Conservation (phyloP, 2,329 filamentous ascomycete species). For the Penicillium sclerotiorum region DNA sequence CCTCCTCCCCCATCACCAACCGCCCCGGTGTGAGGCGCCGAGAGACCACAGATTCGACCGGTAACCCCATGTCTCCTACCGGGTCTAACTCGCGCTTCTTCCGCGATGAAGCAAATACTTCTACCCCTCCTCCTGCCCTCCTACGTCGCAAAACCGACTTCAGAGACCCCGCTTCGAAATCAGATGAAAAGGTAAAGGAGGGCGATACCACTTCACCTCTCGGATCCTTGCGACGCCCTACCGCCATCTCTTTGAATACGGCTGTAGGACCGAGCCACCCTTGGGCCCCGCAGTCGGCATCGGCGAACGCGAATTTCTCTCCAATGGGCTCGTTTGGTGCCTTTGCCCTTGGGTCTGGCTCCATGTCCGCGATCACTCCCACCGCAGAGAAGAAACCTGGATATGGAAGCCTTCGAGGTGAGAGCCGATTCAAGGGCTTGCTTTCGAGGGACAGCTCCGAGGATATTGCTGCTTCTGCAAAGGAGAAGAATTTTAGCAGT, state of each 20-base stretch:
- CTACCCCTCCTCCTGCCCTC: conserved; percentile 63
- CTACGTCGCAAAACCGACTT: conserved; percentile 65
- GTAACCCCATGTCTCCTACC: conserved; percentile 52
- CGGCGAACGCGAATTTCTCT: conserved; percentile 65
- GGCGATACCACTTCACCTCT: conserved; percentile 51
- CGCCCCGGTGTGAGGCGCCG: conserved; percentile 78
- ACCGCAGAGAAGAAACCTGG: conserved; percentile 70
- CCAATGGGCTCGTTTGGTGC: conserved; percentile 87
- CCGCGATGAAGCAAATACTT: conserved; percentile 55
- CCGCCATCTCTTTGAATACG: conserved; percentile 56
- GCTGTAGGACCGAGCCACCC: conserved; percentile 55
- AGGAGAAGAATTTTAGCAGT: conserved; percentile 58
- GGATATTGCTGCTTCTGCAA: conserved; percentile 55
- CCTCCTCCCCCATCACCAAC: conserved; percentile 72
- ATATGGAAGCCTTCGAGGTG: conserved; percentile 68
- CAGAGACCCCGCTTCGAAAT: conserved; percentile 51
- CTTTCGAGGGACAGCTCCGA: conserved; percentile 78
- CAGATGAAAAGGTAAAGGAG: conserved; percentile 57
- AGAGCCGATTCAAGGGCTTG: conserved; percentile 83
- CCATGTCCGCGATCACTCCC: conserved; percentile 49
- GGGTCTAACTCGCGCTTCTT: conserved; percentile 48
- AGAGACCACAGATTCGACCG: conserved; percentile 75
- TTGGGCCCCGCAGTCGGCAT: conserved; percentile 61
- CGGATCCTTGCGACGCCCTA: conserved; percentile 59
- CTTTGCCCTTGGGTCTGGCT: conserved; percentile 67